These are phyloP conservation scores for Malus hybrid DNA, from an alignment of 331 rosid species.

Conservation along the genomic window DNA sequence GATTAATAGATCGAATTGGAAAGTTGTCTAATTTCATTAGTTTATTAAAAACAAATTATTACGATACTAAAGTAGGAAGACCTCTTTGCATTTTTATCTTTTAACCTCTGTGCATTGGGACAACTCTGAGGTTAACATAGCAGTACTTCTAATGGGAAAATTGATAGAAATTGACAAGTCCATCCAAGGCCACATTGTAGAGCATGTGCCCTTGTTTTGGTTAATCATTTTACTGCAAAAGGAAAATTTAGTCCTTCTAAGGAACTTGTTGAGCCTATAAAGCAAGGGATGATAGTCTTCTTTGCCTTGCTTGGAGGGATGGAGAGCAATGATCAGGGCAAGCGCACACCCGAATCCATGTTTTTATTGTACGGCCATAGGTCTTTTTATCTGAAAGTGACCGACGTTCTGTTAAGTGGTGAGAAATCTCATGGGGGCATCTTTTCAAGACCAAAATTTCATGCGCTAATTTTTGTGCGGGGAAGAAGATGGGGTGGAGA, in stretches of 20 bases:
- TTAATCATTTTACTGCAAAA: not conserved
- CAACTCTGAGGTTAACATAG: no score
- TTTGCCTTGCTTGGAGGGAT: not conserved
- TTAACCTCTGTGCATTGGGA: no score
- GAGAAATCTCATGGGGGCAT: not conserved
- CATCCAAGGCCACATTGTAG: not conserved
- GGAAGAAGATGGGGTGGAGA: not conserved
- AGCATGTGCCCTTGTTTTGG: not conserved
- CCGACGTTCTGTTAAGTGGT: not conserved
- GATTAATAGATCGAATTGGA: no score
- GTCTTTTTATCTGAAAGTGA: not conserved
- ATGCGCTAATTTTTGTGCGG: not conserved
- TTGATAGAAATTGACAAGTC: not conserved
- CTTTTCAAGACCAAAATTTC: not conserved
- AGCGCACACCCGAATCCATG: no score
- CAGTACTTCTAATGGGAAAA: not conserved
- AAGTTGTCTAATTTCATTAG: no score
- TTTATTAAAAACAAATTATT: no score
- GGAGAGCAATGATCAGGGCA: not conserved
- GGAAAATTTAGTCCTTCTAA: constrained; percentile 19
- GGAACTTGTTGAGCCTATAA: constrained; percentile 10
- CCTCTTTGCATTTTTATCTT: no score
- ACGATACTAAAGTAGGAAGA: no score
- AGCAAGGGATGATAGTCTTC: not conserved
- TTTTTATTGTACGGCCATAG: not conserved